Conservation (phyloP, 768 basidiomycete genomes). For the Kwoniella sp. region DNA sequence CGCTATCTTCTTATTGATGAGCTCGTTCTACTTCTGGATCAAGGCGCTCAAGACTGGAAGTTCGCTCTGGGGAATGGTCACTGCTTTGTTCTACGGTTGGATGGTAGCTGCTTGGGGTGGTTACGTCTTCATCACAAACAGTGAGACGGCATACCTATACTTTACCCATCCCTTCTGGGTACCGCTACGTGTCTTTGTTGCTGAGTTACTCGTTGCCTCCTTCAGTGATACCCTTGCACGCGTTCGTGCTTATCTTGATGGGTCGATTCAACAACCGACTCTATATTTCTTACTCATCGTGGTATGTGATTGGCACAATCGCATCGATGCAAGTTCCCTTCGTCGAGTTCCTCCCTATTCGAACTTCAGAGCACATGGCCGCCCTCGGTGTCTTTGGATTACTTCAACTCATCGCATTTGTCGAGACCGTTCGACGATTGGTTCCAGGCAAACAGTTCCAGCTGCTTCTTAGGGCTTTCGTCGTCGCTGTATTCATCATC, state of each 20-base stretch:
- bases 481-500: conserved; percentile 70
- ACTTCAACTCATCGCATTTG: conserved; percentile 92
- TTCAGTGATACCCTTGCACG: conserved; percentile 87
- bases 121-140: conserved; percentile 99
- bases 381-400: conserved; percentile 96
- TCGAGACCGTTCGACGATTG: conserved; percentile 82
- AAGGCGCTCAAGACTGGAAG: conserved; percentile 92
- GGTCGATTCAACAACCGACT: conserved; percentile 88
- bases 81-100: conserved; percentile 98
- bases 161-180: not conserved
- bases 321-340: conserved; percentile 99
- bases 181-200: not conserved
- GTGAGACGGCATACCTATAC: conserved; percentile 29
- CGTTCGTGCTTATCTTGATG: conserved; percentile 92
- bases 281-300: conserved; percentile 92
- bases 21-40: conserved; percentile 97
- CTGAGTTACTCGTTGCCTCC: not conserved
- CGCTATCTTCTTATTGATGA: conserved; percentile 99
- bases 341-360: conserved; percentile 97
- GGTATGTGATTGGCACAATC: conserved; percentile 97
- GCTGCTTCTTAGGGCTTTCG: conserved; percentile 69
- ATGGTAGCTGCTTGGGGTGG: conserved; percentile 99
- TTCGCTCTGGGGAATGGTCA: conserved; percentile 82
- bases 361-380: conserved; percentile 98
- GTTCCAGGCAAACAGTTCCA: conserved; percentile 92